Base-by-base conservation (phyloP, 306 rosid species). In the Fagus sylvatica region DNA sequence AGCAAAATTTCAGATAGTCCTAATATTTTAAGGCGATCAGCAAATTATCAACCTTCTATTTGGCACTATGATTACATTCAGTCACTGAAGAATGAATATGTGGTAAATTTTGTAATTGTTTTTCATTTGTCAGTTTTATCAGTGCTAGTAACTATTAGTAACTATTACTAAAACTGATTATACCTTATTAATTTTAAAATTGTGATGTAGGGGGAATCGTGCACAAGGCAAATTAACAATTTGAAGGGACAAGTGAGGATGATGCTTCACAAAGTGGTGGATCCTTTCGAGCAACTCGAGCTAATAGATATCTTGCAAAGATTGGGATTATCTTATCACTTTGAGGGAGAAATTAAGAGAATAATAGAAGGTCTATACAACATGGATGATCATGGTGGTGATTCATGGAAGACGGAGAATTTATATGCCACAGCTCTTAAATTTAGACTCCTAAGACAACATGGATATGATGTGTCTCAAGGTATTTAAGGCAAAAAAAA, bases 281-380 rank as follows among this genome's bases (percentile, higher is more conserved):
- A 83, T 22, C 69, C 36, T 12, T 30, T 81, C 10, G 69, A 61
- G 51, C 37, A 49, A 34, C 74, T 87, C 4, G 82, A 87, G 78
- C 32, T 75, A 0, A 79, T 84, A 5, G 85, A 87, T 13, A 19
- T 51, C 11, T 28, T 87, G 55, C 82, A 84, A 40, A 75, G 85
- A 72, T 79, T 87, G 49, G 90, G 90, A 69, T 1, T 87, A 9
- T 83, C 80, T 59, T 69, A 81, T 55, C 85, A 83, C 69, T 83
- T 83, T 46, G 75, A 78, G 4, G 15, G 40, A 2, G 75, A 86
- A 64, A 78, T 78, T 17, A 48, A 40, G 7, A 69, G 55, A 0
- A 48, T 72, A n/a, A 49, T 84, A 19, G 40, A 72, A 11, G 39
- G 11, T 39, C 8, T 37, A 4, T 40, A 37, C 46, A 6, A 37